Base-by-base conservation (phyloP, 2,329 filamentous ascomycete species). In the Lachnellula cervina region DNA sequence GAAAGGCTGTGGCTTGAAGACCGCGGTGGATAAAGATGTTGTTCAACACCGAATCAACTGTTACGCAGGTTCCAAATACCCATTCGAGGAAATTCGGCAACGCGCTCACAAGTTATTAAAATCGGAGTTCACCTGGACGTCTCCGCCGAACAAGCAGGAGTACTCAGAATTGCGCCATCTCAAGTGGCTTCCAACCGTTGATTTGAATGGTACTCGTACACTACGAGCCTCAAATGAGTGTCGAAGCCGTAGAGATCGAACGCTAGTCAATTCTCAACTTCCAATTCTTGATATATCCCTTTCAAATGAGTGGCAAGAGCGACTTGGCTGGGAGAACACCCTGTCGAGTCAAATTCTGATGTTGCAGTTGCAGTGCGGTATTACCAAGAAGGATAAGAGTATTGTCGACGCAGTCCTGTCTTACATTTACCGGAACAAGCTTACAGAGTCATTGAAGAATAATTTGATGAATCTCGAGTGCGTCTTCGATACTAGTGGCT, bases 131-230 rank as follows among this genome's bases (percentile, higher is more conserved):
- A 34, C n/a, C 32, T 60, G 56, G 54, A 51, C 35, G 14, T 23
- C 46, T 2, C 5, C 45, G 16, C 16, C 34, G 11, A 25, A 21
- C 17, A 34, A n/a, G 4, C 14, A 45, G 11, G 38, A 48, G 11
- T 7, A 42, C 4, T 52, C 51, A 25, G 37, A 47, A 11, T 17
- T 65, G 4, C 48, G 52, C n/a, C 34, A 42, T 9, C 45, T 58
- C 1, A 52, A 52, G n/a, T 66, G 64, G 64, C 43, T 65, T 23
- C 64, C 63, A 1, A 49, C 59, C 2, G 40, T n/a, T 23, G 40
- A 51, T 25, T 38, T 40, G 1, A 25, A 55, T 34, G 51, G 57
- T 2, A 52, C 1, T 3, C 11, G 40, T 4, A 45, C 42, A 3
- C 34, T 65, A 28, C 49, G 48, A 43, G 38, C 56, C 6, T 45